Evolutionary conservation across 768 basidiomycete genomes (phyloP).

Genomic region (Russula vinacea): DNA sequence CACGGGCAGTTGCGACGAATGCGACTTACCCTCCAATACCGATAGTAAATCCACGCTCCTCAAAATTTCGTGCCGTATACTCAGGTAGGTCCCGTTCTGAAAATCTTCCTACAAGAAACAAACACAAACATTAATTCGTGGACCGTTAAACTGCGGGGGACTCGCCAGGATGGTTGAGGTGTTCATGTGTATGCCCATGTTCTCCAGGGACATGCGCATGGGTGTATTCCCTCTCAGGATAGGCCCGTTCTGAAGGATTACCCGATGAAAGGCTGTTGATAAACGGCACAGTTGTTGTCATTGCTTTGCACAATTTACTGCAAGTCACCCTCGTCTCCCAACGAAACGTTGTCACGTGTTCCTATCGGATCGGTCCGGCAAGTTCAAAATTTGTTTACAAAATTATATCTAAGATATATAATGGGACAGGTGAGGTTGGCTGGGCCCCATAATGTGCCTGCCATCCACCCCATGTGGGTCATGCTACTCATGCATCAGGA

Average conservation of each 20-base stretch:
- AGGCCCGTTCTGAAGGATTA: slow-evolving; percentile 34
- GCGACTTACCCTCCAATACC: slow-evolving; percentile 92
- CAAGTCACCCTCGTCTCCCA: no score
- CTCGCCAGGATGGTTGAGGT: slow-evolving; percentile 82
- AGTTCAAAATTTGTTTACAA: no score
- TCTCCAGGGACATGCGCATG: slow-evolving; percentile 62
- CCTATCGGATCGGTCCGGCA: no score
- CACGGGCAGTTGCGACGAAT: not conserved
- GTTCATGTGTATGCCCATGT: slow-evolving; percentile 95
- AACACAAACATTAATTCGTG: slow-evolving; percentile 10
- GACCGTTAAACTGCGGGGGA: not conserved
- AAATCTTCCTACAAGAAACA: slow-evolving; percentile 65
- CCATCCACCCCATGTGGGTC: no score
- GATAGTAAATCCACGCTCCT: slow-evolving; percentile 91
- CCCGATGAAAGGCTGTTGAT: slow-evolving; percentile 59
- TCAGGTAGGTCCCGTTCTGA: slow-evolving; percentile 91
- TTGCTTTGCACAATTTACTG: not conserved
- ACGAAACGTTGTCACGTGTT: no score
- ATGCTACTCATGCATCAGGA: no score
- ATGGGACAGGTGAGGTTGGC: no score
- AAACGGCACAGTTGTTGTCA: slow-evolving; percentile 64
- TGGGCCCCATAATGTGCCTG: no score
- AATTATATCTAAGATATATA: no score
- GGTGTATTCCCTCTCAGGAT: slow-evolving; percentile 41
- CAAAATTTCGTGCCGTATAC: slow-evolving; percentile 77